Evolutionary conservation across 164 flowering plant genomes (phyloP).

Genomic region (Buxus sempervirens): DNA sequence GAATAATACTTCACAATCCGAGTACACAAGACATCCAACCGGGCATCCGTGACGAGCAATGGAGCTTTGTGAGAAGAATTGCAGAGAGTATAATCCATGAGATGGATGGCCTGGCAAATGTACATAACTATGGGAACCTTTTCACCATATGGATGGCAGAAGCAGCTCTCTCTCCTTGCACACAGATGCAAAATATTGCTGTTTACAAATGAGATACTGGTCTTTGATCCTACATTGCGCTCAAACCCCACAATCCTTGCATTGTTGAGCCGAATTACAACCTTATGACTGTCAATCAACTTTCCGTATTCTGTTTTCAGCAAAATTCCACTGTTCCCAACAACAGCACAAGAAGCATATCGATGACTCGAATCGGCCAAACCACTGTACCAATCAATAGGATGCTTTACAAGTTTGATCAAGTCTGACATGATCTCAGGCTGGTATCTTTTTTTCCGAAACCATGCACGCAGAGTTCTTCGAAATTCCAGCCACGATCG

Average conservation of each 20-base stretch:
- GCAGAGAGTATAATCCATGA: conserved; percentile 73
- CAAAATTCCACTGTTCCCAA: conserved; percentile 91
- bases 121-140: conserved; percentile 78
- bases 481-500: conserved; percentile 60
- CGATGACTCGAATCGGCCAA: conserved; percentile 13
- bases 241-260: conserved; percentile 53
- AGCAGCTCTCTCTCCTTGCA: conserved; percentile 61
- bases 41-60: conserved; percentile 69
- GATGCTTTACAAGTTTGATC: conserved; percentile 41
- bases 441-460: conserved; percentile 42
- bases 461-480: conserved; percentile 55
- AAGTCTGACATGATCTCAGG: conserved; percentile 63
- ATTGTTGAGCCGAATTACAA: conserved; percentile 84
- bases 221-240: conserved; percentile 65
- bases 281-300: conserved; percentile 77
- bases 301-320: conserved; percentile 51
- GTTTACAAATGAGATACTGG: conserved; percentile 67
- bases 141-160: conserved; percentile 85
- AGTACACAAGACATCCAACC: conserved; percentile 80
- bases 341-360: conserved; percentile 79
- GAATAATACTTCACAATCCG: conserved; percentile 94
- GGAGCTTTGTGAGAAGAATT: conserved; percentile 66
- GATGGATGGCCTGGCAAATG: conserved; percentile 83
- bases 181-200: conserved; percentile 86
- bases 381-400: conserved; percentile 40